A percentile compares a stretch with the other conserved stretches of the same genome.
These are phyloP conservation scores for Agrocybe chaxingu DNA, from an alignment of 768 basidiomycete genomes.

Conservation along the genomic window DNA sequence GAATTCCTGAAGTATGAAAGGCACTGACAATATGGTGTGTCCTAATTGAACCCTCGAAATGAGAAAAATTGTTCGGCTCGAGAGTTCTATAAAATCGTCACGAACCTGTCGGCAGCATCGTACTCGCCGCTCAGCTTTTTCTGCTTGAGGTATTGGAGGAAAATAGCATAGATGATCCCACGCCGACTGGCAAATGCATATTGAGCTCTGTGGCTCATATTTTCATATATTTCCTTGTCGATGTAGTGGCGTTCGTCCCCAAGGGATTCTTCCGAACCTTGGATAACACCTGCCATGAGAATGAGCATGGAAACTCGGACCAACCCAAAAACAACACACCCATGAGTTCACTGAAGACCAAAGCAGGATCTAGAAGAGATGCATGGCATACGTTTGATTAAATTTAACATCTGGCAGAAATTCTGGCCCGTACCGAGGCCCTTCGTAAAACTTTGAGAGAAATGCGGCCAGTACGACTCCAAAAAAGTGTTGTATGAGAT, in stretches of 20 bases:
- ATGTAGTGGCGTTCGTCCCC: conserved; percentile 33
- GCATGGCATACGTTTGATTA: not conserved
- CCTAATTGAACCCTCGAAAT: conserved; percentile 24
- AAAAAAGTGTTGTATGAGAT: conserved; percentile 49
- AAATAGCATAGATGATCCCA: conserved; percentile 48
- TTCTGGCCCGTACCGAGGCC: conserved; percentile 40
- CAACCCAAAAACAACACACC: conserved; percentile 35
- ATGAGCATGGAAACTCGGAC: not conserved
- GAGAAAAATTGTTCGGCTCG: not conserved
- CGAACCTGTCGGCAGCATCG: conserved; percentile 61
- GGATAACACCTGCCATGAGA: conserved; percentile 48
- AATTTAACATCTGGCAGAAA: not conserved
- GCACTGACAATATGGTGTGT: conserved; percentile 46
- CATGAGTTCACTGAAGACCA: conserved; percentile 65
- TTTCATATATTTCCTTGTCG: conserved; percentile 39
- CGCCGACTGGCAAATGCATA: conserved; percentile 53
- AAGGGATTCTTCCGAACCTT: conserved; percentile 61
- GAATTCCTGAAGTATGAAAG: conserved; percentile 28
- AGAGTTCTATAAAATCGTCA: not conserved
- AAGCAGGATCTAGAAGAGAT: conserved; percentile 47
- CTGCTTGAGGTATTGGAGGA: conserved; percentile 46
- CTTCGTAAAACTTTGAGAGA: conserved; percentile 47
- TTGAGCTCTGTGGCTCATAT: conserved; percentile 49
- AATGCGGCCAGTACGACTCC: conserved; percentile 56
- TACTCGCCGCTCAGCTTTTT: conserved; percentile 41